A percentile compares a stretch with the other conserved stretches of the same genome.
These are phyloP conservation scores for Diaporthe helianthi DNA, from an alignment of 2,329 filamentous ascomycete species.

Conservation along the genomic window DNA sequence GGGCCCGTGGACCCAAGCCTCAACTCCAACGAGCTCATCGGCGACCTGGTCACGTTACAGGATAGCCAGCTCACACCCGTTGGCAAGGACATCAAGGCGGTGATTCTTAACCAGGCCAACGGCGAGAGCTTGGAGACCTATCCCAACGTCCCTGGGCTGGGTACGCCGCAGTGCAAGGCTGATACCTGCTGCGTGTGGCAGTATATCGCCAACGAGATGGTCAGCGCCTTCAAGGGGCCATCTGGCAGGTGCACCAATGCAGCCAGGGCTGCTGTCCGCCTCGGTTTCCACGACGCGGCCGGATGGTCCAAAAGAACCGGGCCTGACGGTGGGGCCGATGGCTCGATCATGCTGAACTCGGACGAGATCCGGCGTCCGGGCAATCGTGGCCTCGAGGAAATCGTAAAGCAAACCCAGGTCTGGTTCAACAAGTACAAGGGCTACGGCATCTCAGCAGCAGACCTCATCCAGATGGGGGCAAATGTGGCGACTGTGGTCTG, in stretches of 20 bases:
- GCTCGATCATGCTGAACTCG: conserved; percentile 50
- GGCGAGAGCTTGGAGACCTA: conserved; percentile 13
- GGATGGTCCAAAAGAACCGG: conserved; percentile 49
- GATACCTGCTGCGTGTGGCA: conserved; percentile 56
- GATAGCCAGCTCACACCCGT: conserved; percentile 22
- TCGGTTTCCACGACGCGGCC: conserved; percentile 57
- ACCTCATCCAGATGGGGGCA: conserved; percentile 61
- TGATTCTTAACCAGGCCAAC: conserved; percentile 8
- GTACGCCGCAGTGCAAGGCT: conserved; percentile 39
- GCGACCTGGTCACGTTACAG: conserved; percentile 9
- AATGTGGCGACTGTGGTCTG: conserved; percentile 57
- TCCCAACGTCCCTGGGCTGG: conserved; percentile 4
- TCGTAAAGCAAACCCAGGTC: conserved; percentile 47
- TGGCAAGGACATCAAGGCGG: conserved; percentile 22
- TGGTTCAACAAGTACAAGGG: conserved; percentile 52
- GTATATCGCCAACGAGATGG: conserved; percentile 50
- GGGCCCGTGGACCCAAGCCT: conserved; percentile 2
- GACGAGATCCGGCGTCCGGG: conserved; percentile 48
- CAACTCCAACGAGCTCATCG: conserved; percentile 23
- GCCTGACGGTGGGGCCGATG: conserved; percentile 54
- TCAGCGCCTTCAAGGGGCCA: conserved; percentile 45
- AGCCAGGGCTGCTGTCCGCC: conserved; percentile 53
- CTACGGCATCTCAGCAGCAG: conserved; percentile 56
- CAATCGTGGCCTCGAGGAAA: conserved; percentile 56
- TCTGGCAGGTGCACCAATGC: conserved; percentile 51